Base-by-base conservation (phyloP, 441 rosid genomes). In the Populus hybrid region DNA sequence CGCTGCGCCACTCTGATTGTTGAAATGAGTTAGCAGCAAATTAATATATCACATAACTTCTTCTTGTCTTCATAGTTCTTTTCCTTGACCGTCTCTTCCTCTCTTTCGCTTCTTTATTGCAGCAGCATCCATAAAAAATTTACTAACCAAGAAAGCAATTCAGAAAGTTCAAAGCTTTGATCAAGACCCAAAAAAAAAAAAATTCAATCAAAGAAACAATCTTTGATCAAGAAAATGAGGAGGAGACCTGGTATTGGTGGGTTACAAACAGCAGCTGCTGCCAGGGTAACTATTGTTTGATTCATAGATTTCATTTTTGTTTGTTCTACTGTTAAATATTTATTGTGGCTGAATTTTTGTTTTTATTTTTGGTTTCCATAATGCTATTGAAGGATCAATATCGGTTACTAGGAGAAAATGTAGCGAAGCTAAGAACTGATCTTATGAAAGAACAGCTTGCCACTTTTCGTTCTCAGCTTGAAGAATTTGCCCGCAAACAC, bases 1-100 rank as follows among this genome's bases (percentile, higher is more conserved):
- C 93, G 92, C 95, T 91, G 95, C 92, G 98, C 94, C 95, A 92
- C 93, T 89, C 87, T 91, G 94, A 90, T 88, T 77, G n/a, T n/a
- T 45, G 20, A 1, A 3, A 12, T 11, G 0, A 1, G 0, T 11
- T 1, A 0, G 0, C 18, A 12, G 53, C 0, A 12, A 1, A 45
- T 0, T 0, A 1, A 45, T 3, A 12, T 45, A 12, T 1, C 1
- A 0, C 0, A 3, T 11, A 1, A 3, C 0, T 3, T 2, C 0
- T 8, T 36, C 40, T 36, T 11, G 16, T 45, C 53, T 42, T 42
- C 5, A 12, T 42, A 38, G 42, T 3, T 42, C 0, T 3, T 12
- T 42, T 42, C 53, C 10, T 3, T 45, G 53, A 45, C 53, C 53
- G 53, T 3, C 53, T 45, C 10, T 40, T 9, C 45, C 53, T 3